phyloP scores from a whole-genome alignment of 805 yeast species.

The Spathaspora sp. region DNA sequence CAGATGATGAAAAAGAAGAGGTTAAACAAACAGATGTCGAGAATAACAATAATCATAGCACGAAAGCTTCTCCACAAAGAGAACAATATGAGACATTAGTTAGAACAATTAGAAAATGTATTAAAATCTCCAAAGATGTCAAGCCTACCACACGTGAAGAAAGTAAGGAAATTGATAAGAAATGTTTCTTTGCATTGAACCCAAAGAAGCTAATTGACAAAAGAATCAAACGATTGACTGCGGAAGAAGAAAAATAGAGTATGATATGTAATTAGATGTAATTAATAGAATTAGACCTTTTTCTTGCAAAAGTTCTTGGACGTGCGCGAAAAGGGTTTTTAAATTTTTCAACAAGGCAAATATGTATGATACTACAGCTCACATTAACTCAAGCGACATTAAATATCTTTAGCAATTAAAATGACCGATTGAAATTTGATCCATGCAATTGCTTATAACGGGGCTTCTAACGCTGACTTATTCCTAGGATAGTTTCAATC shows the following conservation, averaged over 20 bases:
- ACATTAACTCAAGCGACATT: too few species aligned
- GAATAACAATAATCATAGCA: slow-evolving; percentile 32
- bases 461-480: too few species aligned
- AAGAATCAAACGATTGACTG: slow-evolving; percentile 23
- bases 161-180: slow-evolving; percentile 59
- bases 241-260: not conserved
- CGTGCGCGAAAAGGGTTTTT: too few species aligned
- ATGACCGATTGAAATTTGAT: too few species aligned
- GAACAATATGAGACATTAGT: slow-evolving; percentile 44
- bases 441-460: too few species aligned
- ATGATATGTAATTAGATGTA: not conserved
- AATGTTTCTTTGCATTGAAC: slow-evolving; percentile 58
- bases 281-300: not conserved
- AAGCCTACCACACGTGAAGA: slow-evolving; percentile 54
- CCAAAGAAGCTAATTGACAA: slow-evolving; percentile 53
- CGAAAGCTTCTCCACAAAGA: slow-evolving; percentile 7
- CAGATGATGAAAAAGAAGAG: slow-evolving; percentile 4
- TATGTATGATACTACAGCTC: too few species aligned
- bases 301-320: too few species aligned
- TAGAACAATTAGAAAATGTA: slow-evolving; percentile 46
- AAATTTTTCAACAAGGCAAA: too few species aligned
- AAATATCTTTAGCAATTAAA: too few species aligned
- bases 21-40: slow-evolving; percentile 8
- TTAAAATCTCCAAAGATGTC: slow-evolving; percentile 38
- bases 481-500: too few species aligned